phyloP scores from a whole-genome alignment of 768 basidiomycete genomes.

The Amanita pseudoporphyria region DNA sequence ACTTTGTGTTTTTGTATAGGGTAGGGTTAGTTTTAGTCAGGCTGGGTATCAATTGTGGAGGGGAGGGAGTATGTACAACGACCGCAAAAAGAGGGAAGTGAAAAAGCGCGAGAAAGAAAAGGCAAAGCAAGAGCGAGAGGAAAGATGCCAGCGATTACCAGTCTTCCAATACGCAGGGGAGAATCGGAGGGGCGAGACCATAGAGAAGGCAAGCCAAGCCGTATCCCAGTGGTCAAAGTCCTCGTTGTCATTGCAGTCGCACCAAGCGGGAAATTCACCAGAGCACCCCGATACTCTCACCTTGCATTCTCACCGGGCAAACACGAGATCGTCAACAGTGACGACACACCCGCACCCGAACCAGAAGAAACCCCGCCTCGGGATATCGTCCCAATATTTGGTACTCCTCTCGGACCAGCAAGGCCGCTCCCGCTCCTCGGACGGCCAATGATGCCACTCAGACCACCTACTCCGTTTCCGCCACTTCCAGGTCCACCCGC shows the following conservation, averaged over 20 bases:
- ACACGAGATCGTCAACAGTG: conserved; percentile 24
- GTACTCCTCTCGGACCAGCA: conserved; percentile 25
- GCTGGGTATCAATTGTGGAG: background rate
- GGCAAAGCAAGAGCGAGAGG: background rate
- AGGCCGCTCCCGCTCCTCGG: conserved; percentile 46
- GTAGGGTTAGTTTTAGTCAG: background rate
- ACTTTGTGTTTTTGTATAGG: too few species aligned
- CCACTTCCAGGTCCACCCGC: conserved; percentile 5
- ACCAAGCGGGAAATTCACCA: background rate
- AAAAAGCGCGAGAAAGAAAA: conserved; percentile 2
- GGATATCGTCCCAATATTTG: conserved; percentile 28
- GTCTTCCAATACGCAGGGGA: too few species aligned
- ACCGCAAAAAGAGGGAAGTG: background rate
- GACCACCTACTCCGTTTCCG: conserved; percentile 17
- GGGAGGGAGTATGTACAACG: conserved; percentile 4
- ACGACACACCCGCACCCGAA: conserved; percentile 11
- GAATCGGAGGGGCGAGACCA: background rate
- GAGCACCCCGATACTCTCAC: background rate
- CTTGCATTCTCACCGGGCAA: conserved; percentile 9
- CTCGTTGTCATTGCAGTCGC: background rate
- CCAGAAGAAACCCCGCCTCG: conserved; percentile 12
- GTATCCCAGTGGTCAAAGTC: background rate
- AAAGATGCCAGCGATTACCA: too few species aligned
- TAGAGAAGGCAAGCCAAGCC: too few species aligned
- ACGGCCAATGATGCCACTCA: conserved; percentile 26